Evolutionary conservation across 1,284 basidiomycete genomes (phyloP).

Genomic region (Ceratobasidium theobromae): DNA sequence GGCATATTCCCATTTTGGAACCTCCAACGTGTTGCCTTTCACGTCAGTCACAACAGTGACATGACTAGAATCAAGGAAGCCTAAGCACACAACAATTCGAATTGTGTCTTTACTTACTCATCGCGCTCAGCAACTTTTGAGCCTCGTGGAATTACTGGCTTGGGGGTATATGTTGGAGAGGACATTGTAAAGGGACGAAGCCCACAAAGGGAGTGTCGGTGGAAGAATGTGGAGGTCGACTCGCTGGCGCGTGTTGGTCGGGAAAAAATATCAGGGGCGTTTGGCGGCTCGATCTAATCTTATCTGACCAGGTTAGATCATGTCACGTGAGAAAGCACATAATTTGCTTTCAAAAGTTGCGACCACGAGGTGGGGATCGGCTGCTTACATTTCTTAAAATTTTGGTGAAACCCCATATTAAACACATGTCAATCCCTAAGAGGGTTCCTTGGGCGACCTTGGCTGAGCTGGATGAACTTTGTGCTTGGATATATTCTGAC

Average conservation of each 20-base stretch:
- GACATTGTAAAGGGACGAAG: conserved; percentile 27
- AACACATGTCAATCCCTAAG: conserved; percentile 70
- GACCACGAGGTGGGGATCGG: too few relatives aligned
- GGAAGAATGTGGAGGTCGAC: conserved; percentile 5
- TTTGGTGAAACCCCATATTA: background rate
- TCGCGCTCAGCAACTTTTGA: conserved; percentile 31
- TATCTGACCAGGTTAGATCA: conserved; percentile 5
- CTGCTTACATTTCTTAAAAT: background rate
- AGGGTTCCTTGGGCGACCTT: conserved; percentile 81
- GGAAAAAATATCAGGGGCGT: conserved; percentile 33
- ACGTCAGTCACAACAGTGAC: conserved; percentile 32
- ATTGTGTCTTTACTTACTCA: conserved; percentile 12
- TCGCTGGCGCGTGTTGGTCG: conserved; percentile 33
- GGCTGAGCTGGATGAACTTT: conserved; percentile 77
- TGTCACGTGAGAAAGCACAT: background rate
- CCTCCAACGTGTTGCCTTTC: conserved; percentile 29
- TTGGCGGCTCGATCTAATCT: conserved; percentile 25
- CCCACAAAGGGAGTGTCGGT: conserved; percentile 22
- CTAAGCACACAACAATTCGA: background rate
- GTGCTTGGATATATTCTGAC: conserved; percentile 75
- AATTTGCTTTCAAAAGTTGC: background rate
- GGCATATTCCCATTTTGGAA: conserved; percentile 31
- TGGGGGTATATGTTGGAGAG: conserved; percentile 24
- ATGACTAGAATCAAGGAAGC: conserved; percentile 2
- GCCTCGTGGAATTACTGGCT: conserved; percentile 25